Conservation (phyloP, 108 stramenopile species). For the Cyclotella atomus region DNA sequence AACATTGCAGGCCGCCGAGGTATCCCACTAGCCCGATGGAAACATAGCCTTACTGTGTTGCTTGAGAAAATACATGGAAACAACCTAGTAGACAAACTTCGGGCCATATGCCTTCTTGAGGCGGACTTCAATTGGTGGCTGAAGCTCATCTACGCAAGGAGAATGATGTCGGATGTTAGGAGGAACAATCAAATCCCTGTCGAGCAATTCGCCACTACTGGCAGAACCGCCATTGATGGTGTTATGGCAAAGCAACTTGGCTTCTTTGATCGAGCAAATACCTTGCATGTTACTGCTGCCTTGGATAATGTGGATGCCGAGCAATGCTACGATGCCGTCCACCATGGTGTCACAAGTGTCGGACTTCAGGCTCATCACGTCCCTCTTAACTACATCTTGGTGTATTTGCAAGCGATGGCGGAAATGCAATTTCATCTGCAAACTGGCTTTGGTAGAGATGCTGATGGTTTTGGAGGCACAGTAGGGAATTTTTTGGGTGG, state of each 20-base stretch:
- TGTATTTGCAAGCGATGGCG: background rate
- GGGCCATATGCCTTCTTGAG: conserved; percentile 27
- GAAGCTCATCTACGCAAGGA: conserved; percentile 9
- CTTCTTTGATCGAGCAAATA: background rate
- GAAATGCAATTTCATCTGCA: background rate
- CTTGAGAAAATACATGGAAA: conserved; percentile 31
- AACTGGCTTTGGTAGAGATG: background rate
- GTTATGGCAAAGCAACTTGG: background rate
- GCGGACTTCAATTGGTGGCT: conserved; percentile 29
- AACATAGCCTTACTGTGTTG: conserved; percentile 10
- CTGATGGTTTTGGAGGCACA: too few species aligned
- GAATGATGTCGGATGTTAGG: conserved; percentile 4
- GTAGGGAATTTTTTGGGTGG: too few species aligned
- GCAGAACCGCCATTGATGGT: background rate
- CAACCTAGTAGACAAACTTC: conserved; percentile 15
- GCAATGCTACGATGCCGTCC: conserved; percentile 1
- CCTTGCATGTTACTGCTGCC: background rate
- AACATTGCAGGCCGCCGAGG: background rate
- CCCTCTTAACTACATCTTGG: background rate
- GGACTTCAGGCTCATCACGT: background rate
- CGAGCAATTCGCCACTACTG: conserved; percentile 2
- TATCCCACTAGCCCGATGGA: conserved; percentile 16
- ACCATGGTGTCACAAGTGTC: background rate
- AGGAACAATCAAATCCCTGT: background rate
- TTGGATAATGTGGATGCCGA: background rate